phyloP scores from a whole-genome alignment of 306 rosid species.

The Hippophae rhamnoides region DNA sequence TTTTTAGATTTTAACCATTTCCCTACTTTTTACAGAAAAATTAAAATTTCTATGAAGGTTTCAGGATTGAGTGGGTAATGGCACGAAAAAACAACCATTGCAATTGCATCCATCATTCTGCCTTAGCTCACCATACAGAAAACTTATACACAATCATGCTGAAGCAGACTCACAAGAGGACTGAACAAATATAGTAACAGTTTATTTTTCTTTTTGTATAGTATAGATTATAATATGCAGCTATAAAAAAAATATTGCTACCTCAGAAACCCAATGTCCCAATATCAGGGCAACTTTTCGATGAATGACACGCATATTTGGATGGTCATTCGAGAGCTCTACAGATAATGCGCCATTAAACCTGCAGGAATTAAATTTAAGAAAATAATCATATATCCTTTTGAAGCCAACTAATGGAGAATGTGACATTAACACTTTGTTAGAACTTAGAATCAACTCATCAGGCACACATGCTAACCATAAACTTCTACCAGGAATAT shows the following conservation, averaged over 20 bases:
- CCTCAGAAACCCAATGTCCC: slow-evolving; percentile 99
- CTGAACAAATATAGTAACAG: slow-evolving; percentile 6
- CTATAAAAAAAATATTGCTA: slow-evolving; percentile 22
- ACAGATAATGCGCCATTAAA: slow-evolving; percentile 84
- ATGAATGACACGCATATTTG: slow-evolving; percentile 70
- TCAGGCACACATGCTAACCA: too few relatives aligned
- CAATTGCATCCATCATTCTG: not conserved
- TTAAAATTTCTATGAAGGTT: not conserved
- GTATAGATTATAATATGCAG: slow-evolving; percentile 9
- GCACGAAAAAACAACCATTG: not conserved
- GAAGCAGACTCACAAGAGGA: slow-evolving; percentile 6
- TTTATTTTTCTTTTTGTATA: too few relatives aligned
- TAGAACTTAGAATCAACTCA: too few relatives aligned
- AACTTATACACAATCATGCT: not conserved
- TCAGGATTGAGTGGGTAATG: not conserved
- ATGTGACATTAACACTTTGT: too few relatives aligned
- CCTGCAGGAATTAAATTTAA: slow-evolving; percentile 43
- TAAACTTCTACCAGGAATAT: too few relatives aligned
- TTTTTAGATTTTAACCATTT: not conserved
- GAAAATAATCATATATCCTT: slow-evolving; percentile 3
- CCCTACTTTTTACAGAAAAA: not conserved
- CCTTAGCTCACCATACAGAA: not conserved
- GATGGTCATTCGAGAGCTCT: slow-evolving; percentile 88
- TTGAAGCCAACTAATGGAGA: not conserved
- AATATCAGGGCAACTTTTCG: slow-evolving; percentile 84